Evolutionary conservation across 1,139 yeast species (phyloP).

Genomic region (Suhomyces maxii): DNA sequence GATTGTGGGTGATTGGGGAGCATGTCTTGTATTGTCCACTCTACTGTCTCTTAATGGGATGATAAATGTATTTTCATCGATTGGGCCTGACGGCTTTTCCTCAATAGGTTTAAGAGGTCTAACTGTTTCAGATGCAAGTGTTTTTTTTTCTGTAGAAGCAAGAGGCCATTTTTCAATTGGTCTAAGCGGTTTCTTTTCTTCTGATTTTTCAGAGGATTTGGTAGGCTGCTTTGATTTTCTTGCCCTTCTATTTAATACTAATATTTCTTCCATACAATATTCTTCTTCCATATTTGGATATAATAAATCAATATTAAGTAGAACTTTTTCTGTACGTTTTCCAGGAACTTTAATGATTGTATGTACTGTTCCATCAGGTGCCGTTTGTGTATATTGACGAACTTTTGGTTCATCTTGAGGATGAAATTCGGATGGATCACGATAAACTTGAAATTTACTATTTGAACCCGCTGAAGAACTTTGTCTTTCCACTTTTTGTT

Average conservation of each 20-base stretch:
- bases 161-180: no score
- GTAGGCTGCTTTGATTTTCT: not conserved
- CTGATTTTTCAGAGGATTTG: not conserved
- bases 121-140: not conserved
- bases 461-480: slow-evolving; percentile 12
- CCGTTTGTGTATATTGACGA: slow-evolving; percentile 30
- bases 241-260: slow-evolving; percentile 34
- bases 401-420: slow-evolving; percentile 8
- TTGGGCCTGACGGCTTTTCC: not conserved
- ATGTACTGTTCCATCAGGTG: slow-evolving; percentile 39
- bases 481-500: slow-evolving; percentile 29
- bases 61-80: slow-evolving; percentile 24
- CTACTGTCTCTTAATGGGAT: slow-evolving; percentile 36
- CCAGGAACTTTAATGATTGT: slow-evolving; percentile 57
- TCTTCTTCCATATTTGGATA: slow-evolving; percentile 47
- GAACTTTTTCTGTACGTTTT: slow-evolving; percentile 63
- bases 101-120: not conserved
- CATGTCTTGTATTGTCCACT: slow-evolving; percentile 11
- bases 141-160: not conserved
- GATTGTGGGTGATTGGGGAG: slow-evolving; percentile 68
- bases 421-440: slow-evolving; percentile 23
- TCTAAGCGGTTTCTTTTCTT: no score
- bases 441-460: slow-evolving; percentile 41
- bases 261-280: slow-evolving; percentile 60
- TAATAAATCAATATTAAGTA: slow-evolving; percentile 60